Evolutionary conservation across 495 filamentous ascomycete genomes (phyloP), one percentile per base, ranked within the genome.

Genomic region (Aspergillus affinis): DNA sequence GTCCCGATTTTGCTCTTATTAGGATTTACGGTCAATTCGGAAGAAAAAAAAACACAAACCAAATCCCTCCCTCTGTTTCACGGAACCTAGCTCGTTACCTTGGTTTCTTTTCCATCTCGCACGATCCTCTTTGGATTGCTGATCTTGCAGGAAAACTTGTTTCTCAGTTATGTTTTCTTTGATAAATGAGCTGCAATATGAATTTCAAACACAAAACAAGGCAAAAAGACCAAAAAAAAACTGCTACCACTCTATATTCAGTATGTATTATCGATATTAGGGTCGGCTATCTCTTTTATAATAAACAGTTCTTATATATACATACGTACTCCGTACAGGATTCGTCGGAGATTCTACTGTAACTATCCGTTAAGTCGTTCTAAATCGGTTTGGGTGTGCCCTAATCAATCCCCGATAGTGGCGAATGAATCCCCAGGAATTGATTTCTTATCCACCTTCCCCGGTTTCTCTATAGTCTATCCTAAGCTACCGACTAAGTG

Each of bases 1-100:
- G 62, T 63, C 71, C 72, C 69, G 69, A 75, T 59, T 67, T 69
- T 69, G 56, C 59, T 41, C 36, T 70, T 66, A 51, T 69, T 68
- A 65, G 65, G 70, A 70, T 67, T 41, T 70, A 63, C 65, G 69
- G 68, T 72, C 65, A 67, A 71, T 71, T 68, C 72, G 68, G 75
- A 71, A 61, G 26, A 65, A 41, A 41, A 41, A 41, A 41, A 41
- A 41, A 32, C 36, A 41, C 10, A 41, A 41, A 41, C 9, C 36
- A 41, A 41, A 15, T 4, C 64, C 62, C 61, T 68, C 51, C 18
- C 51, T 53, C 21, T 32, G 15, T 17, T 29, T 53, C 23, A 18
- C 51, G 29, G 13, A 27, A n/a, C 23, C 9, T 1, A 10, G 18
- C 9, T 1, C 3, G 18, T 8, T 26, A 15, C n/a, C 27, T 10